A percentile compares a stretch with the other conserved stretches of the same genome.
These are phyloP conservation scores for Primulina eburnea DNA, from an alignment of 257 asterid species.

Conservation along the genomic window DNA sequence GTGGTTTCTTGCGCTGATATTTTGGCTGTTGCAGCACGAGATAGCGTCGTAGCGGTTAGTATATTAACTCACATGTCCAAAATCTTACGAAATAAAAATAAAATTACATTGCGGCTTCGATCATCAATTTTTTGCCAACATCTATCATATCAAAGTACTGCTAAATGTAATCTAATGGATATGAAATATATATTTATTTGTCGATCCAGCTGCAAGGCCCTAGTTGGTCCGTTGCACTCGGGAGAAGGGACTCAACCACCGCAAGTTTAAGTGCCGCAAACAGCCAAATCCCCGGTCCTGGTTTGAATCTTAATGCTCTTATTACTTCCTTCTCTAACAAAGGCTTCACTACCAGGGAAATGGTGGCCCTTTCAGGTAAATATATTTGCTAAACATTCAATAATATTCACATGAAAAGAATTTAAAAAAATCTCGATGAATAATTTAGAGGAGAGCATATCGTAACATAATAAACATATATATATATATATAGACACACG, in stretches of 20 bases:
- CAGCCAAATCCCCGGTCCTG: conserved; percentile 52
- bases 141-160: too few relatives aligned
- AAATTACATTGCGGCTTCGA: too few relatives aligned
- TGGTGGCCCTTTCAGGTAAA: conserved; percentile 74
- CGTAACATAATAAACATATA: too few relatives aligned
- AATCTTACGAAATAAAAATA: not conserved
- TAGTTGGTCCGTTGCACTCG: conserved; percentile 58
- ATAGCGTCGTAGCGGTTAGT: conserved; percentile 60
- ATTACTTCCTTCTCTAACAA: conserved; percentile 57
- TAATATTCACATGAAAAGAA: too few relatives aligned
- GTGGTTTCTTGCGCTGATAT: conserved; percentile 82
- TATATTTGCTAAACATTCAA: not conserved
- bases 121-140: too few relatives aligned
- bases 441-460: too few relatives aligned
- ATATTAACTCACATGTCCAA: not conserved
- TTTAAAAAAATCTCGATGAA: too few relatives aligned
- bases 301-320: conserved; percentile 37
- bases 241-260: conserved; percentile 64
- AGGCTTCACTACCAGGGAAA: conserved; percentile 52
- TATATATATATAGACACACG: too few relatives aligned
- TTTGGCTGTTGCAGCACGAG: conserved; percentile 64
- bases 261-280: conserved; percentile 53
- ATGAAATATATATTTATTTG: not conserved
- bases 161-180: not conserved
- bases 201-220: conserved; percentile 53